Conservation (phyloP, 2,329 filamentous ascomycete species). For the Pestalotiopsis sp. region DNA sequence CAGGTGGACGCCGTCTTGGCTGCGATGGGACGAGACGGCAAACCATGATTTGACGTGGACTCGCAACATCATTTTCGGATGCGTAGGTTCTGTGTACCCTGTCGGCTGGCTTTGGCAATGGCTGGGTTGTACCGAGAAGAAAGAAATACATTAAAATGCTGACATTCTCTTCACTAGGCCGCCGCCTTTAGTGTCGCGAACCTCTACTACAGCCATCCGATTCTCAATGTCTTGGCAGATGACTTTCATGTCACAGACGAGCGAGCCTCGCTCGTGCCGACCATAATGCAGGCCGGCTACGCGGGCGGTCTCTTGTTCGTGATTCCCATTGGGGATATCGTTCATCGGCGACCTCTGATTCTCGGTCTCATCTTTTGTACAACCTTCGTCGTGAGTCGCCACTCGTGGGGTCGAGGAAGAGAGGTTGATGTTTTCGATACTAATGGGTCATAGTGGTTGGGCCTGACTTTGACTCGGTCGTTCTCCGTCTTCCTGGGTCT, state of each 20-base stretch:
- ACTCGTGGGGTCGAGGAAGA: not conserved
- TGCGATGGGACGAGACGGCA: slow-evolving; percentile 23
- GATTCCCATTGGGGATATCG: slow-evolving; percentile 72
- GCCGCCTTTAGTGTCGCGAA: slow-evolving; percentile 74
- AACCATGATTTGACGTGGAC: slow-evolving; percentile 28
- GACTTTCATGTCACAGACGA: slow-evolving; percentile 73
- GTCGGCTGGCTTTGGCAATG: not conserved
- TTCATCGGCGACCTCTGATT: slow-evolving; percentile 69
- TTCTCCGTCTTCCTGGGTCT: slow-evolving; percentile 67
- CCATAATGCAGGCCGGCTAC: slow-evolving; percentile 78
- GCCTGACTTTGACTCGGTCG: slow-evolving; percentile 66
- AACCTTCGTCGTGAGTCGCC: slow-evolving; percentile 58
- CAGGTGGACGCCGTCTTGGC: slow-evolving; percentile 25
- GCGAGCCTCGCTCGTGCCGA: slow-evolving; percentile 66
- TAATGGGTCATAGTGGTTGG: slow-evolving; percentile 55
- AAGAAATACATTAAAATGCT: not conserved
- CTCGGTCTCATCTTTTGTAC: slow-evolving; percentile 67
- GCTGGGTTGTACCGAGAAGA: not conserved
- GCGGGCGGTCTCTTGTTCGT: slow-evolving; percentile 72
- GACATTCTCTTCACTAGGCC: slow-evolving; percentile 35
- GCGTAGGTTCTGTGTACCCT: slow-evolving; percentile 27
- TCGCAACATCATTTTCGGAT: slow-evolving; percentile 27
- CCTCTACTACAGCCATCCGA: slow-evolving; percentile 79
- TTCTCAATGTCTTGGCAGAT: slow-evolving; percentile 71
- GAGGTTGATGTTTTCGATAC: too few species aligned